Conservation (phyloP, 2,329 filamentous ascomycete species). For the Fusarium sarcochroum region DNA sequence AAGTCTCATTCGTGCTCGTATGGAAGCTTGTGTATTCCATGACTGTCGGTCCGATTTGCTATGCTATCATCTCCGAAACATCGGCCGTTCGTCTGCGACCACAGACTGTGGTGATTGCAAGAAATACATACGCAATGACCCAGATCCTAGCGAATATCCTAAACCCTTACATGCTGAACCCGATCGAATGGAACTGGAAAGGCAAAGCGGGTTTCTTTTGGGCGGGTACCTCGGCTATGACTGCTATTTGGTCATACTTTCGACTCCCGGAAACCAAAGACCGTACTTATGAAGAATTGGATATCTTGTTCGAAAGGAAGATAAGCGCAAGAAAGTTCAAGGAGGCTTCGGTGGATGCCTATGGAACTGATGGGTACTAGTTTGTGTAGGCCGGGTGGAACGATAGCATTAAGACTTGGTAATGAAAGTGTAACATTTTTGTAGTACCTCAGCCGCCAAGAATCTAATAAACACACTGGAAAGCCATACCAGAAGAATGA, state of each 20-base stretch:
- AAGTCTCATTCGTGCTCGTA: conserved; percentile 57
- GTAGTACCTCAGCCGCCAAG: too few species aligned
- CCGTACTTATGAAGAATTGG: conserved; percentile 52
- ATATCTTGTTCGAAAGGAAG: conserved; percentile 52
- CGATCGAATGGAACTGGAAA: conserved; percentile 51
- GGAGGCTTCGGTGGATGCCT: neutral
- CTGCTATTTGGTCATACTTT: conserved; percentile 52
- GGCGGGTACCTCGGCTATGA: conserved; percentile 45
- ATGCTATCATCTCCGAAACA: conserved; percentile 59
- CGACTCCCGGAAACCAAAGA: conserved; percentile 52
- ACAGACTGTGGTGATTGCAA: conserved; percentile 58
- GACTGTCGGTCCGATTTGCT: conserved; percentile 59
- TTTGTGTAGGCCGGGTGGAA: too few species aligned
- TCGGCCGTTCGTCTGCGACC: conserved; percentile 58
- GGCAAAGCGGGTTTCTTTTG: conserved; percentile 54
- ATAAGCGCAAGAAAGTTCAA: conserved; percentile 55
- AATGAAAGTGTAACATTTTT: too few species aligned
- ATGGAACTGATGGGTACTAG: too few species aligned
- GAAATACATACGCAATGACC: conserved; percentile 48
- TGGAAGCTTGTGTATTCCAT: conserved; percentile 61
- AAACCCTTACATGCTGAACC: conserved; percentile 52
- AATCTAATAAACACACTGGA: too few species aligned
- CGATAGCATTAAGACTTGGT: too few species aligned
- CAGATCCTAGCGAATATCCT: conserved; percentile 50
- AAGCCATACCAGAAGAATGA: too few species aligned